A percentile compares a stretch with the other conserved stretches of the same genome.
These are phyloP conservation scores for Wickerhamomyces mucosus DNA, from an alignment of 805 yeast species.

Conservation along the genomic window DNA sequence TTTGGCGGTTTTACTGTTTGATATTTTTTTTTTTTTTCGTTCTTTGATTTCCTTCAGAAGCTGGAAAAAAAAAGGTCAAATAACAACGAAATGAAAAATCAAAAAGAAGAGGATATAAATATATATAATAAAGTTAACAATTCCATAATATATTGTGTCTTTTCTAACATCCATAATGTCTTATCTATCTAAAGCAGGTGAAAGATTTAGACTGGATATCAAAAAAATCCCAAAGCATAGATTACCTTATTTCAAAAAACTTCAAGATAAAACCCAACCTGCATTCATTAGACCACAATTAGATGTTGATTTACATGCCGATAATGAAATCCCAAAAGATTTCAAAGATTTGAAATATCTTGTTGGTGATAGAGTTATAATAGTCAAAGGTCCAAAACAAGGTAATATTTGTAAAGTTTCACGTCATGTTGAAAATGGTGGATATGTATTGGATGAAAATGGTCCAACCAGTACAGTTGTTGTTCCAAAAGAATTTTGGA, in stretches of 20 bases:
- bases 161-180: no score
- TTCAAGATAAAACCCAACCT: conserved; percentile 24
- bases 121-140: no score
- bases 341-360: conserved; percentile 51
- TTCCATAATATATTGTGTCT: no score
- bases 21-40: no score
- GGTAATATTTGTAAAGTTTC: conserved; percentile 69
- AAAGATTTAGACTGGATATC: conserved; percentile 24
- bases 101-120: no score
- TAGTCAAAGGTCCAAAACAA: conserved; percentile 57
- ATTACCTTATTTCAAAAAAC: conserved; percentile 21
- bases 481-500: conserved; percentile 68
- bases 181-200: conserved; percentile 27
- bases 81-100: no score
- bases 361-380: conserved; percentile 71
- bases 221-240: conserved; percentile 22
- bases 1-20: no score
- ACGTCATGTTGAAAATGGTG: conserved; percentile 51
- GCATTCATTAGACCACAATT: conserved; percentile 26
- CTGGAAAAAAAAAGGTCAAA: no score
- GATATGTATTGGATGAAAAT: conserved; percentile 55
- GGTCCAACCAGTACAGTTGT: conserved; percentile 55
- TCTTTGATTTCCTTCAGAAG: no score
- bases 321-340: conserved; percentile 28
- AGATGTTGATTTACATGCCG: conserved; percentile 21